Percentiles rank a stretch among this genome's conserved stretches.
Evolutionary conservation across 2,329 filamentous ascomycete genomes (phyloP).

Genomic region (Endocalyx cinctus): DNA sequence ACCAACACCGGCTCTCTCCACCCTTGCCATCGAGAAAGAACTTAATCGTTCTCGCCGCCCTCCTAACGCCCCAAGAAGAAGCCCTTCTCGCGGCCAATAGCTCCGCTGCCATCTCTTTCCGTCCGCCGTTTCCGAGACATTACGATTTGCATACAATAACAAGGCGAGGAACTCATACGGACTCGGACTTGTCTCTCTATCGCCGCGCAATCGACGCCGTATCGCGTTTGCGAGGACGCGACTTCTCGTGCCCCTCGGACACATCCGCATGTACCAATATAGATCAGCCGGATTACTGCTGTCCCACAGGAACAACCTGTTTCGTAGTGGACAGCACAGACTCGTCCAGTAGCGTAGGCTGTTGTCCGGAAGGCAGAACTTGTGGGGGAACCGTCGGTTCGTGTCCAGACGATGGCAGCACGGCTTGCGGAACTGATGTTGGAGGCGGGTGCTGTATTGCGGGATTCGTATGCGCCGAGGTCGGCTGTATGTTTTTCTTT

Average conservation of each 20-base stretch:
- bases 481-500: constrained; percentile 57
- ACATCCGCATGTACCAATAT: constrained; percentile 62
- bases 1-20: neutral
- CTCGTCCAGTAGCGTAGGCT: constrained; percentile 62
- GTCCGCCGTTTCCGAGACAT: constrained; percentile 50
- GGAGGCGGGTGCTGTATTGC: constrained; percentile 75
- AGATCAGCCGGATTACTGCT: constrained; percentile 68
- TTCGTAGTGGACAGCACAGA: constrained; percentile 58
- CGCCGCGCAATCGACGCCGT: constrained; percentile 43
- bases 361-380: constrained; percentile 61
- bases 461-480: constrained; percentile 63
- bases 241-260: constrained; percentile 61
- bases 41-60: constrained; percentile 10
- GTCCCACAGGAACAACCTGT: constrained; percentile 61
- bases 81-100: constrained; percentile 25
- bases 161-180: constrained; percentile 6
- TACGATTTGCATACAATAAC: constrained; percentile 17
- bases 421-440: constrained; percentile 57
- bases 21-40: too few relatives aligned
- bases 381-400: constrained; percentile 60
- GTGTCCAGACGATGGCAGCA: constrained; percentile 60
- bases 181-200: constrained; percentile 25
- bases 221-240: constrained; percentile 48
- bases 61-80: constrained; percentile 22
- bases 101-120: constrained; percentile 34